Conservation (phyloP, 2,329 filamentous ascomycete species). For the Neocatenulostroma microsporum region DNA sequence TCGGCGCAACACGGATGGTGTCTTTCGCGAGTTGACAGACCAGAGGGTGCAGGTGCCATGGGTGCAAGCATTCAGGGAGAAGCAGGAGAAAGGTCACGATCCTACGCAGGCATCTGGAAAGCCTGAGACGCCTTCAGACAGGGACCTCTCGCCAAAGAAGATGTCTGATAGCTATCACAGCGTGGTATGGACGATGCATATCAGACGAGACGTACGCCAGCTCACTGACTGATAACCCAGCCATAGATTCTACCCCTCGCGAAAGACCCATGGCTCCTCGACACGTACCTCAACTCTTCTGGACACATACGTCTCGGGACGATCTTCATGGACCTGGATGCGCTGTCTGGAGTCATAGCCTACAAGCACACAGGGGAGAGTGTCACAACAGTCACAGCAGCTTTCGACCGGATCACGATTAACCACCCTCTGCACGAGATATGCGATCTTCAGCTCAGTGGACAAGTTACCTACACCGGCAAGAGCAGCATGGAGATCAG, state of each 20-base stretch:
- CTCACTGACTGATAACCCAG: conserved; percentile 23
- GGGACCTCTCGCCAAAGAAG: conserved; percentile 55
- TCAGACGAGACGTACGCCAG: conserved; percentile 5
- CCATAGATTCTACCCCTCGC: conserved; percentile 57
- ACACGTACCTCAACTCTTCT: conserved; percentile 68
- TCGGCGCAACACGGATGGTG: conserved; percentile 44
- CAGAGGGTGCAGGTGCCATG: conserved; percentile 59
- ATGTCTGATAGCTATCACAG: conserved; percentile 66
- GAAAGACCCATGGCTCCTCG: conserved; percentile 67
- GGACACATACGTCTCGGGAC: conserved; percentile 68
- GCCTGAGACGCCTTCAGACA: conserved; percentile 36
- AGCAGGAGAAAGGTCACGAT: conserved; percentile 34
- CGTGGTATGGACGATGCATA: conserved; percentile 39
- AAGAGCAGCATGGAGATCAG: conserved; percentile 67
- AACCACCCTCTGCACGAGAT: conserved; percentile 67
- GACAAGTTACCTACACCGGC: conserved; percentile 62
- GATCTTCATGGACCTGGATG: conserved; percentile 73
- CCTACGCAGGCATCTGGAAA: conserved; percentile 26
- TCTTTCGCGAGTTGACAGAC: conserved; percentile 52
- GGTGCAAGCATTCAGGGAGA: conserved; percentile 56
- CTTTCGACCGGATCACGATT: conserved; percentile 58
- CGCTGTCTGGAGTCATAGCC: conserved; percentile 66
- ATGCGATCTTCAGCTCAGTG: conserved; percentile 67
- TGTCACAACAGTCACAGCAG: conserved; percentile 57
- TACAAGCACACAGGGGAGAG: conserved; percentile 63